Conservation (phyloP, 2,329 filamentous ascomycete species). For the Leptographium lundbergii region DNA sequence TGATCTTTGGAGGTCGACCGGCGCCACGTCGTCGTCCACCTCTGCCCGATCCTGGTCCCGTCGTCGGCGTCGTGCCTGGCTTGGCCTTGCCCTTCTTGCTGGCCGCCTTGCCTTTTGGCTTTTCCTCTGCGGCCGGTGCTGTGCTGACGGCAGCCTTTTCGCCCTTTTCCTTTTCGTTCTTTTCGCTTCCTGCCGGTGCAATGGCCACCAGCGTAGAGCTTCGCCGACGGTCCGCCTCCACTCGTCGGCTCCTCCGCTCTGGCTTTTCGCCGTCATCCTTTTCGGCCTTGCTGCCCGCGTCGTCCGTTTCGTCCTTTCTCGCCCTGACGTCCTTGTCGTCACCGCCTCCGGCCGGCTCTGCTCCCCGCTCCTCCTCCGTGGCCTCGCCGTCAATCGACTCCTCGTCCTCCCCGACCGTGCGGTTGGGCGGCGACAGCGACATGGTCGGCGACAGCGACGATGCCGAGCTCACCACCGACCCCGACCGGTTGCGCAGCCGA, state of each 20-base stretch:
- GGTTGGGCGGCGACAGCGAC: conserved; percentile 17
- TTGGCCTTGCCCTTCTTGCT: not conserved
- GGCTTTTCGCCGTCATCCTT: not conserved
- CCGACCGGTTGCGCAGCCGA: conserved; percentile 10
- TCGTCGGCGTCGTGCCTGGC: not conserved
- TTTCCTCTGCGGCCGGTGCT: not conserved
- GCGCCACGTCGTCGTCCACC: conserved; percentile 10
- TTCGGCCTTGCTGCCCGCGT: not conserved
- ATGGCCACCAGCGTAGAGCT: not conserved
- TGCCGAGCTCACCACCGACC: conserved; percentile 12
- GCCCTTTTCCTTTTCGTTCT: not conserved
- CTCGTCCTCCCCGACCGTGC: not conserved
- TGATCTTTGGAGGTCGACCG: conserved; percentile 9
- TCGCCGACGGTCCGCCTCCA: not conserved
- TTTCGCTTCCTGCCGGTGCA: not conserved
- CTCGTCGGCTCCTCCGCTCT: not conserved
- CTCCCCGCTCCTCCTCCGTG: conserved; percentile 1
- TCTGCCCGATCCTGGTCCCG: conserved; percentile 6
- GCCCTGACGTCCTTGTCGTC: conserved; percentile 3
- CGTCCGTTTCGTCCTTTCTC: not conserved
- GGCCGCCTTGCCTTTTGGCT: not conserved
- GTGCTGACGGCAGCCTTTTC: not conserved
- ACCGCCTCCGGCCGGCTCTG: not conserved
- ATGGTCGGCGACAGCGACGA: conserved; percentile 23
- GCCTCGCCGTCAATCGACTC: conserved; percentile 1